Conservation (phyloP, 1,284 basidiomycete genomes). For the Paramarasmius palmivorus region DNA sequence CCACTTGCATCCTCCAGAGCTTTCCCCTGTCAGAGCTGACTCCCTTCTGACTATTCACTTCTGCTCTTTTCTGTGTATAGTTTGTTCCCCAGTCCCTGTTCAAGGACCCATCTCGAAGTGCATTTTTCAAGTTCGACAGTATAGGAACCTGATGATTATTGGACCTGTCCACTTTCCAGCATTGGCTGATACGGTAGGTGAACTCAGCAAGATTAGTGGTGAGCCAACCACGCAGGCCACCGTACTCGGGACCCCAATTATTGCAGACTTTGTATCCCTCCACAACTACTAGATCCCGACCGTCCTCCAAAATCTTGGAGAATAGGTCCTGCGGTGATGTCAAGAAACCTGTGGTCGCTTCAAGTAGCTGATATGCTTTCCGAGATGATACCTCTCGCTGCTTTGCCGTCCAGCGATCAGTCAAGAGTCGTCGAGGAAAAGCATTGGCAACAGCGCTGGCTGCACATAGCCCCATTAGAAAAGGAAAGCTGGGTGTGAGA, state of each 20-base stretch:
- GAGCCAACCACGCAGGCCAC: conserved; percentile 18
- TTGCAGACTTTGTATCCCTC: conserved; percentile 16
- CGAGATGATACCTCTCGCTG: not conserved
- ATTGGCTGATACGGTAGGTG: conserved; percentile 10
- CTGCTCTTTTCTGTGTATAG: not conserved
- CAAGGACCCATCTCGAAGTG: not conserved
- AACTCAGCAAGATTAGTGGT: conserved; percentile 15
- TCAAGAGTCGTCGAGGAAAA: conserved; percentile 16
- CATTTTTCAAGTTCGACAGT: conserved; percentile 6
- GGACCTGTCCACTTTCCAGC: conserved; percentile 11
- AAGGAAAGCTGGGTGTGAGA: conserved; percentile 11
- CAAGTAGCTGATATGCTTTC: conserved; percentile 1
- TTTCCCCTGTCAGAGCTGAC: conserved; percentile 1
- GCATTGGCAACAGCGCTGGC: conserved; percentile 18
- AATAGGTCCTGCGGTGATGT: conserved; percentile 10
- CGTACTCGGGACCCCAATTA: conserved; percentile 17
- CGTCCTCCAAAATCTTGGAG: not conserved
- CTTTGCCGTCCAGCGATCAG: conserved; percentile 7
- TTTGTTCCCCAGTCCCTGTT: conserved; percentile 2
- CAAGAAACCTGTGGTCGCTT: conserved; percentile 10
- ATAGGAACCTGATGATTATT: conserved; percentile 12
- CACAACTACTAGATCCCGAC: conserved; percentile 6
- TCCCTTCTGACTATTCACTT: not conserved
- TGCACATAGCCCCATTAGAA: conserved; percentile 13
- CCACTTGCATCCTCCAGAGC: conserved; percentile 2